phyloP scores from a whole-genome alignment of 2,329 filamentous ascomycete species.

The Stachybotrys chartarum region DNA sequence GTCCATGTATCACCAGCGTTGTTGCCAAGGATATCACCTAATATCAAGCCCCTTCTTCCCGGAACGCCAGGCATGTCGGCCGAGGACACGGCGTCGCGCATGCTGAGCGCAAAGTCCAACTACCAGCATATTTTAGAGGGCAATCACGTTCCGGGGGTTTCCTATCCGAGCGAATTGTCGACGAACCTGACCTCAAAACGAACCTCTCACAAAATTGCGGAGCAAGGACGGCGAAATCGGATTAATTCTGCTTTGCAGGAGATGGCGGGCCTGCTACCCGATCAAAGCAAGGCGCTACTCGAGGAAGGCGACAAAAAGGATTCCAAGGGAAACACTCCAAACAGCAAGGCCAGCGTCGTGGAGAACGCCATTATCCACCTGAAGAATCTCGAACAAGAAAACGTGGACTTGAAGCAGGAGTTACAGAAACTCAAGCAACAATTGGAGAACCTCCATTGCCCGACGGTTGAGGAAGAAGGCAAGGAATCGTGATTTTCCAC shows the following conservation, averaged over 20 bases:
- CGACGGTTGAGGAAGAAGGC: neutral
- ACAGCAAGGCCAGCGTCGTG: slow-evolving; percentile 95
- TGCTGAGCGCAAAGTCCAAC: slow-evolving; percentile 91
- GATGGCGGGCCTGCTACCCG: slow-evolving; percentile 81
- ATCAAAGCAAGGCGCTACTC: slow-evolving; percentile 30
- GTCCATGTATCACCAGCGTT: slow-evolving; percentile 80
- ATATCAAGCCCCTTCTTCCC: slow-evolving; percentile 84
- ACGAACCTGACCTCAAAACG: slow-evolving; percentile 94
- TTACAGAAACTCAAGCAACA: slow-evolving; percentile 29
- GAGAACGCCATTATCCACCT: slow-evolving; percentile 96
- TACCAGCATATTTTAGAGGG: slow-evolving; percentile 97
- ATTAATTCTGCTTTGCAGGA: slow-evolving; percentile 92
- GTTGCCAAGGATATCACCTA: slow-evolving; percentile 84
- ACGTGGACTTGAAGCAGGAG: slow-evolving; percentile 59
- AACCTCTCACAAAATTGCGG: slow-evolving; percentile 95
- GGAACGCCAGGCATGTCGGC: slow-evolving; percentile 43
- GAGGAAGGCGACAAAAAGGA: slow-evolving; percentile 42
- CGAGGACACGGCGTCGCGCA: slow-evolving; percentile 58
- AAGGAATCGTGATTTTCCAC: neutral
- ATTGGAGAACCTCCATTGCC: slow-evolving; percentile 18
- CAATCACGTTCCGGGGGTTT: slow-evolving; percentile 80
- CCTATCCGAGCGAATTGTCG: slow-evolving; percentile 83
- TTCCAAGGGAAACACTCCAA: slow-evolving; percentile 49
- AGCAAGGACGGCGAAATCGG: slow-evolving; percentile 88
- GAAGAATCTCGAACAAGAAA: slow-evolving; percentile 71